These are phyloP conservation scores for Aspergillaceae sp. DNA, from an alignment of 2,329 filamentous ascomycete genomes.

Conservation along the genomic window DNA sequence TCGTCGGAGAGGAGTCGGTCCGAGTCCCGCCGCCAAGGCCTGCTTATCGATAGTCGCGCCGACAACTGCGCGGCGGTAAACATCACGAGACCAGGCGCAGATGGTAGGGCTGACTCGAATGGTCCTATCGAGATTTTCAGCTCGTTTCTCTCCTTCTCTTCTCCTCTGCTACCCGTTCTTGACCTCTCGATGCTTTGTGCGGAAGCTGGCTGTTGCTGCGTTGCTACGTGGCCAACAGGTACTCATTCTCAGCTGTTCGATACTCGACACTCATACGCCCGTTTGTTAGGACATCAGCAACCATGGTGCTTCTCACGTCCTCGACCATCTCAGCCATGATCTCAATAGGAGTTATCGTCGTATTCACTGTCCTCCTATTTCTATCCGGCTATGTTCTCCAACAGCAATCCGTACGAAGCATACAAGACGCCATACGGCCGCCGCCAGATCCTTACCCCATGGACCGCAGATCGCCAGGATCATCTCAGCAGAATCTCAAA, in stretches of 20 bases:
- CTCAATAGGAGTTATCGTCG: slow-evolving; percentile 48
- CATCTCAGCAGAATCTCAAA: slow-evolving; percentile 15
- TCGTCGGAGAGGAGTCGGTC: slow-evolving; percentile 3
- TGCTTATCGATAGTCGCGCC: slow-evolving; percentile 33
- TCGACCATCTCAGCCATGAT: slow-evolving; percentile 37
- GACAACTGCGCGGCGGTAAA: slow-evolving; percentile 23
- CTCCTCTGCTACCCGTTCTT: too few relatives aligned
- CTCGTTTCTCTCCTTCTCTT: too few relatives aligned
- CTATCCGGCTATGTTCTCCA: slow-evolving; percentile 81
- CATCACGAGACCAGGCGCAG: slow-evolving; percentile 5
- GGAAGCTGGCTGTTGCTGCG: too few relatives aligned
- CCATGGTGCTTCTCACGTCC: slow-evolving; percentile 40
- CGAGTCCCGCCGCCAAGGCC: slow-evolving; percentile 14
- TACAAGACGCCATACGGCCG: slow-evolving; percentile 61
- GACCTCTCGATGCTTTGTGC: too few relatives aligned
- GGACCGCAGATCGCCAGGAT: slow-evolving; percentile 8
- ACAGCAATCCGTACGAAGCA: slow-evolving; percentile 69
- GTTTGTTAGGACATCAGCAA: slow-evolving; percentile 1
- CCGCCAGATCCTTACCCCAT: slow-evolving; percentile 10
- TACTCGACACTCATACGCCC: neutral
- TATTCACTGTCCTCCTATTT: slow-evolving; percentile 76
- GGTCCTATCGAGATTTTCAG: neutral
- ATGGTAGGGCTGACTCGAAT: neutral
- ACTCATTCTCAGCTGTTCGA: too few relatives aligned
- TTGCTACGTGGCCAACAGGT: neutral